Conservation (phyloP, 148 eudicot genomes). For the Amaranthus palmeri region DNA sequence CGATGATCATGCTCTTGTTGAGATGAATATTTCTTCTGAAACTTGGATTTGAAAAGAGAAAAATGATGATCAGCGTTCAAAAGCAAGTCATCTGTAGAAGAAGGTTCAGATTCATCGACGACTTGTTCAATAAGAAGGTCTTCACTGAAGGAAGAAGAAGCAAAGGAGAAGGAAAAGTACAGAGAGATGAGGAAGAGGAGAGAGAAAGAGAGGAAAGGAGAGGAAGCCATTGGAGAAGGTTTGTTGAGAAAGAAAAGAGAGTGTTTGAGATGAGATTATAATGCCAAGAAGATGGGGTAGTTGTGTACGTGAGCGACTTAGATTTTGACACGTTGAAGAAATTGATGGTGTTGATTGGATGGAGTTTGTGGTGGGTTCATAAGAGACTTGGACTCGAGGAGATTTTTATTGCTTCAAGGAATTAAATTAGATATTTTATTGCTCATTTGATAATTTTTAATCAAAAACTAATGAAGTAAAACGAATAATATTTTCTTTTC, state of each 20-base stretch:
- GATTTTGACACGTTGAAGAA: constrained; percentile 18
- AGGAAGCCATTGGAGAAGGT: constrained; percentile 19
- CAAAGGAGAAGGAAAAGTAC: constrained; percentile 17
- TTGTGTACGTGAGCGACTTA: neutral
- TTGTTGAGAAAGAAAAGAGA: neutral
- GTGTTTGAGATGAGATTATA: neutral
- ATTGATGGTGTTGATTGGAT: constrained; percentile 9
- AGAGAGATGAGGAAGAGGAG: constrained; percentile 32
- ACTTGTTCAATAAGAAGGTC: constrained; percentile 64
- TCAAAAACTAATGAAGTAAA: no score
- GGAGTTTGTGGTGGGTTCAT: neutral
- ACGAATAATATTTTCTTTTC: no score
- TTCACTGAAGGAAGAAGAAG: constrained; percentile 17
- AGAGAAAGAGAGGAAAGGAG: constrained; percentile 27
- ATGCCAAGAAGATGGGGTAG: constrained; percentile 10
- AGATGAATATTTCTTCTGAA: constrained; percentile 44
- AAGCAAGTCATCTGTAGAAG: constrained; percentile 12
- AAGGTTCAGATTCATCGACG: constrained; percentile 15
- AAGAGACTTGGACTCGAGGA: no score
- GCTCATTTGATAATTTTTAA: neutral
- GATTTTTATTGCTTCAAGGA: neutral
- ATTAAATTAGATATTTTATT: constrained; percentile 2
- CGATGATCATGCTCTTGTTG: constrained; percentile 64
- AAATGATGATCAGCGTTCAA: constrained; percentile 69
- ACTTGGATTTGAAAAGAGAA: constrained; percentile 61